Percentiles rank a stretch among this genome's conserved stretches.
Conservation (phyloP, 176 grass and related monocot species). For the Pontederia paniculata region DNA sequence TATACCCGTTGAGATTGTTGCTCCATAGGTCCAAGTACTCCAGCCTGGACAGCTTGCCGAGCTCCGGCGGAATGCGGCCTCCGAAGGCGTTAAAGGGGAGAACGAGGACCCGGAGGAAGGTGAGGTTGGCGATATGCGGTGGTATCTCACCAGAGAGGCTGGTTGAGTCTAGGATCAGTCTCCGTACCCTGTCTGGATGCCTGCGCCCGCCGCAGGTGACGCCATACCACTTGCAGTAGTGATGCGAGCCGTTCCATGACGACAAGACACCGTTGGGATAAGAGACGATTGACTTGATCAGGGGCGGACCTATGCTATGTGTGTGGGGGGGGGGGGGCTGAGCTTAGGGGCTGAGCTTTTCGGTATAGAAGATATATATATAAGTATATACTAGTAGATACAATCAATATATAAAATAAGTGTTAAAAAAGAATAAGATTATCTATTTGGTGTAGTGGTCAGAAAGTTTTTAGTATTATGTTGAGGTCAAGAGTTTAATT, state of each 20-base stretch:
- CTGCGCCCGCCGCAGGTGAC: slow-evolving; percentile 1
- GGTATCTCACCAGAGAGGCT: not conserved
- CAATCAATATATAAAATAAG: too few species aligned
- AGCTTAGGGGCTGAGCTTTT: too few species aligned
- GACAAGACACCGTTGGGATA: slow-evolving; percentile 11
- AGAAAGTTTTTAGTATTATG: too few species aligned
- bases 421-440: too few species aligned
- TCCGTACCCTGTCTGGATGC: slow-evolving; percentile 9
- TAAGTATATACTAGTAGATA: too few species aligned
- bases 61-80: too few species aligned
- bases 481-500: too few species aligned
- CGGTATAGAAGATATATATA: too few species aligned
- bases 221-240: slow-evolving; percentile 13
- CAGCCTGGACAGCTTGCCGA: not conserved
- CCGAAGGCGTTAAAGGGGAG: slow-evolving; percentile 6
- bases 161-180: slow-evolving; percentile 6
- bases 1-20: not conserved
- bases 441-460: too few species aligned
- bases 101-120: slow-evolving; percentile 16
- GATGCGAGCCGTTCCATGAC: slow-evolving; percentile 15
- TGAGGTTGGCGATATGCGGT: slow-evolving; percentile 19
- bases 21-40: not conserved
- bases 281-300: not conserved
- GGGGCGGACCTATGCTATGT: too few species aligned
- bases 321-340: too few species aligned